Evolutionary conservation across 257 asterid species (phyloP).

Genomic region (Nicotiana noctiflora): DNA sequence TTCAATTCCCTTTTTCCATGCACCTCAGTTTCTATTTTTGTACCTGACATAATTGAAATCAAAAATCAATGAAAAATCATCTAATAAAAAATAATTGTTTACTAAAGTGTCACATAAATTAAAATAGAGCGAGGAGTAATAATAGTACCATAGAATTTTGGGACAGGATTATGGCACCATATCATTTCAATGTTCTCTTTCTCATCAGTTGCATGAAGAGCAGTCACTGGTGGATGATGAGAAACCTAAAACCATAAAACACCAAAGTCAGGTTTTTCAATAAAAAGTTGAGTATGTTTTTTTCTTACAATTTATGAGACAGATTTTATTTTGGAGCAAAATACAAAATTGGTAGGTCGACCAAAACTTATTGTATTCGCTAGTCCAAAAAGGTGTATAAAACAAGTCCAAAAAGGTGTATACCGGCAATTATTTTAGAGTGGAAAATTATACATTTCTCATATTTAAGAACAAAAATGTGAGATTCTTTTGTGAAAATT

Average conservation of each 20-base stretch:
- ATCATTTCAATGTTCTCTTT: conserved; percentile 41
- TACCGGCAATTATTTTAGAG: no score
- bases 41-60: conserved; percentile 31
- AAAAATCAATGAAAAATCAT: neutral
- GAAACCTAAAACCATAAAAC: conserved; percentile 46
- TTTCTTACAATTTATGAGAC: neutral
- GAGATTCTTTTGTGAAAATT: no score
- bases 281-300: neutral
- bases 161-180: conserved; percentile 63
- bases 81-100: no score
- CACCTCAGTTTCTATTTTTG: conserved; percentile 59
- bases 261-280: neutral
- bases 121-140: no score
- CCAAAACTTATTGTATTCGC: no score
- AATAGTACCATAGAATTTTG: conserved; percentile 58
- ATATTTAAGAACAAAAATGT: no score
- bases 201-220: conserved; percentile 83
- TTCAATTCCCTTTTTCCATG: conserved; percentile 49
- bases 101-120: no score
- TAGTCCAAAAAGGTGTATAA: no score
- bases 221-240: conserved; percentile 87
- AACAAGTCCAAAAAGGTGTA: no score
- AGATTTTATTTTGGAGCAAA: no score
- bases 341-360: no score
- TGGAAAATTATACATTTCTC: no score